Evolutionary conservation across 768 basidiomycete species (phyloP).

Genomic region (Rhizopogon roseolus): DNA sequence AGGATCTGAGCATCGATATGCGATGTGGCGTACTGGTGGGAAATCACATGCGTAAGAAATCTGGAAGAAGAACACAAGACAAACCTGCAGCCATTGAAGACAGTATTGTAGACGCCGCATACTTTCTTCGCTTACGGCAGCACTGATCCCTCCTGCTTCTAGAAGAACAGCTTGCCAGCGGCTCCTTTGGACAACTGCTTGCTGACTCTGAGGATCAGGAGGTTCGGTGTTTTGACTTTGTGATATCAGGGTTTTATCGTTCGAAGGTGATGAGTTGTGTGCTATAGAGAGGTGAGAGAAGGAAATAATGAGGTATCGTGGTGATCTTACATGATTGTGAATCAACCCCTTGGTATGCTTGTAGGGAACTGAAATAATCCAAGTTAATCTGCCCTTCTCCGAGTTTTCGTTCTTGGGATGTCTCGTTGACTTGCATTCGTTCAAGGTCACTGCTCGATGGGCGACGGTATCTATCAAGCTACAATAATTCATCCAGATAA

Average conservation of each 20-base stretch:
- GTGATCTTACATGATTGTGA: slow-evolving; percentile 6
- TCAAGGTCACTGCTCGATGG: slow-evolving; percentile 28
- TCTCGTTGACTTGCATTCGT: slow-evolving; percentile 21
- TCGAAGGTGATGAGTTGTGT: not conserved
- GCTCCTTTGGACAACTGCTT: slow-evolving; percentile 67
- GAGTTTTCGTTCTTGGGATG: not conserved
- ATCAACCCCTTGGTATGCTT: not conserved
- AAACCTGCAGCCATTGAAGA: slow-evolving; percentile 81
- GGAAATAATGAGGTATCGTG: slow-evolving; percentile 1
- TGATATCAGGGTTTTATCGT: slow-evolving; percentile 14
- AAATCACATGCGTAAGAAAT: not conserved
- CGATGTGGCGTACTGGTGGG: slow-evolving; percentile 69
- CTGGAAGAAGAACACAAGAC: slow-evolving; percentile 15
- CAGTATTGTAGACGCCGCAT: slow-evolving; percentile 85
- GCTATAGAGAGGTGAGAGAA: slow-evolving; percentile 3
- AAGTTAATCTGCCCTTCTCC: slow-evolving; percentile 1
- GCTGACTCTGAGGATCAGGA: slow-evolving; percentile 25
- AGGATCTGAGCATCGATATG: slow-evolving; percentile 88
- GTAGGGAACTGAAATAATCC: not conserved
- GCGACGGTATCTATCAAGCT: slow-evolving; percentile 50
- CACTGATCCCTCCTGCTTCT: slow-evolving; percentile 85
- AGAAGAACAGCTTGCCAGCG: slow-evolving; percentile 81
- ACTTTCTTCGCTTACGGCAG: slow-evolving; percentile 87
- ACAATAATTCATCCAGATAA: not conserved
- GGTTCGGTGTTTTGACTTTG: slow-evolving; percentile 14